A percentile compares a stretch with the other conserved stretches of the same genome.
These are phyloP conservation scores for Neurospora sp. DNA, from an alignment of 495 filamentous ascomycete species.

Conservation along the genomic window DNA sequence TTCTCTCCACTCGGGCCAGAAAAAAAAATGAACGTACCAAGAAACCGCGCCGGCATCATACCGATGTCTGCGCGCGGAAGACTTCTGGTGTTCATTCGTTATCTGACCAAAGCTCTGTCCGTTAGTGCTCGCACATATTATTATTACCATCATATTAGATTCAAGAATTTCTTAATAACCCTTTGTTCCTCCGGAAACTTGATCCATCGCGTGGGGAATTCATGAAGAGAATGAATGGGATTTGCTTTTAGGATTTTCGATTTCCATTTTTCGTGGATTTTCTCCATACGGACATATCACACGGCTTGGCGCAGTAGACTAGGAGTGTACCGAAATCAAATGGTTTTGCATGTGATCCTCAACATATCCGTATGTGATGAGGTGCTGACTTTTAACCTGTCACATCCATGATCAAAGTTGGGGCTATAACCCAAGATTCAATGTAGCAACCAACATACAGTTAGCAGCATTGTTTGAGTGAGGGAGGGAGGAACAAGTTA, in stretches of 20 bases:
- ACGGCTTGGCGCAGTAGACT: background rate
- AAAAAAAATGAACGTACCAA: background rate
- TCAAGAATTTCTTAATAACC: conserved; percentile 3
- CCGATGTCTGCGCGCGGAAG: background rate
- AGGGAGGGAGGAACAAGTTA: too few species aligned
- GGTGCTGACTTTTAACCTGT: background rate
- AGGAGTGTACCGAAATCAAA: background rate
- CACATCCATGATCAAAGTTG: too few species aligned
- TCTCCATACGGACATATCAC: background rate
- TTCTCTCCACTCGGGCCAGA: background rate
- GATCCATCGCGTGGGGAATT: background rate
- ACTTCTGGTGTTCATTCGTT: background rate
- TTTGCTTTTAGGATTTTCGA: background rate
- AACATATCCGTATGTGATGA: too few species aligned
- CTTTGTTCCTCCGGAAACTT: background rate
- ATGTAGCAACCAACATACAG: background rate
- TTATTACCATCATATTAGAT: conserved; percentile 3
- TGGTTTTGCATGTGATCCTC: background rate
- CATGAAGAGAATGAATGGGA: background rate
- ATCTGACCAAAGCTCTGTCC: background rate
- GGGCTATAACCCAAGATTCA: too few species aligned
- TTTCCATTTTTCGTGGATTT: background rate
- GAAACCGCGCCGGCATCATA: background rate
- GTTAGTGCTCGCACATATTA: background rate
- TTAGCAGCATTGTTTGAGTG: background rate